A percentile compares a stretch with the other conserved stretches of the same genome.
These are phyloP conservation scores for Trichophyton rubrum DNA, from an alignment of 2,329 filamentous ascomycete genomes.

Conservation along the genomic window DNA sequence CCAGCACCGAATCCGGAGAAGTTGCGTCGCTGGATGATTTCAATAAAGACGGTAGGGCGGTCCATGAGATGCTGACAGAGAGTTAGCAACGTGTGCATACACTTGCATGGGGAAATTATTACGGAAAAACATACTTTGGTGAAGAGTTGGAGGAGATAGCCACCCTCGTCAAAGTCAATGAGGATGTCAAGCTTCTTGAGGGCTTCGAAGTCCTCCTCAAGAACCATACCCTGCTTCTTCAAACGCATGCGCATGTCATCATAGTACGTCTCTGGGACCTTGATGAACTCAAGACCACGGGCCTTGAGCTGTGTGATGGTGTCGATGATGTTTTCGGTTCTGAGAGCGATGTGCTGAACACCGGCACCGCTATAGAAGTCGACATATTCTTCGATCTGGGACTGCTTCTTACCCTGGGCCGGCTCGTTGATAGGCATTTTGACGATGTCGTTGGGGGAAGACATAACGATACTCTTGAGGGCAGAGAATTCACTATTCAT, in stretches of 20 bases:
- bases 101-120: background rate
- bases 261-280: constrained; percentile 79
- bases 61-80: constrained; percentile 64
- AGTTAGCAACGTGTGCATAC: background rate
- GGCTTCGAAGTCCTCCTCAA: constrained; percentile 79
- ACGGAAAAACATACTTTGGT: constrained; percentile 42
- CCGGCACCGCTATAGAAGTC: constrained; percentile 81
- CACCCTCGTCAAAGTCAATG: constrained; percentile 88
- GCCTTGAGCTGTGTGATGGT: constrained; percentile 66
- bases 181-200: constrained; percentile 71
- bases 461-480: constrained; percentile 81
- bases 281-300: constrained; percentile 88
- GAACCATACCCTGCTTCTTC: constrained; percentile 45
- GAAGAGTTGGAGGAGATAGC: constrained; percentile 66
- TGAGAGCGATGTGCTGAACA: constrained; percentile 85
- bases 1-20: constrained; percentile 89
- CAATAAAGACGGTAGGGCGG: constrained; percentile 85
- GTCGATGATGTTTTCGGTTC: constrained; percentile 65
- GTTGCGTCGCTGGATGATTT: constrained; percentile 86
- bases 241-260: constrained; percentile 60
- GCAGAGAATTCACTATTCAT: constrained; percentile 59
- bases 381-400: constrained; percentile 88
- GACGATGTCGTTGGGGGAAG: constrained; percentile 67
- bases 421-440: constrained; percentile 99
- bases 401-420: constrained; percentile 75